phyloP scores from a whole-genome alignment of 805 yeast genomes.

The Kodamaea kaohsiungensis region DNA sequence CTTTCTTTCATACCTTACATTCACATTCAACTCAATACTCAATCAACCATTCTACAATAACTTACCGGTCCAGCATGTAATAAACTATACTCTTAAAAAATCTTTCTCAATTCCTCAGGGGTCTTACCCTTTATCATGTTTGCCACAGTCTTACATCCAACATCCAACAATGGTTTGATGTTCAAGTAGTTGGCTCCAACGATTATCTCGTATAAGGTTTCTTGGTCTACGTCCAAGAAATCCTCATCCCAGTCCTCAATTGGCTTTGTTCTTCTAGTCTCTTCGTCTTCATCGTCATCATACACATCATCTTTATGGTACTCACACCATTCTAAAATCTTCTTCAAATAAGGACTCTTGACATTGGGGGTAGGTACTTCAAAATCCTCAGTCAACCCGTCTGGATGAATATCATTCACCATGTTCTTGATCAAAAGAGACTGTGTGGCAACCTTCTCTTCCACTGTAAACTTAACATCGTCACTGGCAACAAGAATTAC shows the following conservation, averaged over 20 bases:
- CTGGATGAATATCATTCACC: conserved; percentile 9
- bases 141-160: conserved; percentile 51
- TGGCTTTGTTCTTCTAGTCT: conserved; percentile 15
- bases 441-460: conserved; percentile 2
- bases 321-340: conserved; percentile 12
- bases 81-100: neutral
- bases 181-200: conserved; percentile 49
- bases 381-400: conserved; percentile 9
- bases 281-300: conserved; percentile 11
- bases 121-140: conserved; percentile 43
- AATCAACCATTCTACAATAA: neutral
- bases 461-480: conserved; percentile 6
- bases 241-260: conserved; percentile 10
- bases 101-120: conserved; percentile 9
- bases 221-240: conserved; percentile 21
- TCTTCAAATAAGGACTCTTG: neutral
- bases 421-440: conserved; percentile 7
- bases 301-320: conserved; percentile 15
- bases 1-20: neutral
- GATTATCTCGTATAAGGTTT: conserved; percentile 49
- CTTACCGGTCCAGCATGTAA: neutral
- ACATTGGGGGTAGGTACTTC: conserved; percentile 17
- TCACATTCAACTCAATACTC: neutral
- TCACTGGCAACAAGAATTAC: conserved; percentile 7
- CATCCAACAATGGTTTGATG: conserved; percentile 45